Base-by-base conservation (phyloP, 345 rosid species). In the Draba incana region DNA sequence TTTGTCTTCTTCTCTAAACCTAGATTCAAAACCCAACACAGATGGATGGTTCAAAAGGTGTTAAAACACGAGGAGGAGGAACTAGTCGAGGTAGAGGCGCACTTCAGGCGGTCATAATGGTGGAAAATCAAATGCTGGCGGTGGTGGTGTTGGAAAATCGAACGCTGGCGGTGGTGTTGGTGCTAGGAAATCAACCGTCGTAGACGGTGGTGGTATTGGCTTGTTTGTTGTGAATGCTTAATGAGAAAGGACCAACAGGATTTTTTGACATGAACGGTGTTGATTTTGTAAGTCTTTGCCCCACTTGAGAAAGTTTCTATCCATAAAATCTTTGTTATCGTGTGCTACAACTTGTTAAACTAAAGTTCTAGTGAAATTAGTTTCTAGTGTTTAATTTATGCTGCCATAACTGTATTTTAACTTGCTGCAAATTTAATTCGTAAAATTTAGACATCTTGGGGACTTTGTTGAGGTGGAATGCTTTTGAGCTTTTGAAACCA, bases 191-290 rank as follows among this genome's bases (percentile, higher is more conserved):
- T 20, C 20, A 20, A 20, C 20, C 20, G 20, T 20, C 20, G 20
- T 20, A 20, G 20, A 20, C 20, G 20, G 20, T 20, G 20, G 20
- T 20, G 20, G 20, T 20, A 20, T 20, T 92, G 78, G 84, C 80
- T 69, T 83, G 83, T 71, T 80, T 92, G 69, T 80, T 86, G 76
- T 85, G 97, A 43, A 92, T 92, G 98, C 83, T 92, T 44, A 92
- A 88, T 81, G 98, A 88, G 90, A 90, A 85, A 81, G 98, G 98
- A 37, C 98, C 98, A 41, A 83, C 97, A 69, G 85, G 93, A 46
- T 92, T 90, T 82, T 92, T 90, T 81, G 97, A 90, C 76, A 88
- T 90, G 76, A 88, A 81, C 30, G 92, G 97, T 62, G 82, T 68
- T 82, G 92, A 90, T 71, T 90, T 94, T 78, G 98, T 93, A 84